Evolutionary conservation across 2,329 filamentous ascomycete species (phyloP), one percentile per base, ranked within the genome.

Genomic region (Ascochyta koolunga): DNA sequence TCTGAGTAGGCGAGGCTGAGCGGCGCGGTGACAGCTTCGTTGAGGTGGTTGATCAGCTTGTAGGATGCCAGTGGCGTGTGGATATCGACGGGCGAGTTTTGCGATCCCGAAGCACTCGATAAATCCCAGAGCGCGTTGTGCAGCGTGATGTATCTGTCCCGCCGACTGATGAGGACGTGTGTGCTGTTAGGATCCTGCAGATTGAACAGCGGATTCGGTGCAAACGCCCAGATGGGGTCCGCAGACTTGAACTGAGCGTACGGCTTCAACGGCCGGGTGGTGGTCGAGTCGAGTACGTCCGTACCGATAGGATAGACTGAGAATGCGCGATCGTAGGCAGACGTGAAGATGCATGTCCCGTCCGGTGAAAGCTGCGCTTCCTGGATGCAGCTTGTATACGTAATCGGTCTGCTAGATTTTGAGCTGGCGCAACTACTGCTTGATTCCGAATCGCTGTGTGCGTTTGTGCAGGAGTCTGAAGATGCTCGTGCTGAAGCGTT

Each of bases 331-430:
- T 83, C 75, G 51, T 74, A 79, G 52, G 78, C 82, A 35, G 80
- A 79, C 2, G 83, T 82, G 53, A 88, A 66, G 21, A 87, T 66
- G 19, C 78, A 81, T 1, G 82, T 85, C 6, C 85, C 85, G 66
- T 87, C 85, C 15, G 82, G 74, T 7, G 66, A 71, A 6, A 73
- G 62, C 40, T 72, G 65, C 0, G 65, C 64, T 37, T 72, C 67
- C 25, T 69, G 60, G 22, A 72, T 64, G 35, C 67, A 67, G 56
- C 67, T 71, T 11, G 59, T 62, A 10, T 22, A 37, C 19, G 25
- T 8, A 22, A 15, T 4, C 15, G 32, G 21, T 10, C 21, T n/a
- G 5, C 7, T 13, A 21, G 15, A 22, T 9, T 4, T 15, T 11
- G n/a, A 41, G 22, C 21, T 36, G 42, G 32, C 32, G 16, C 18